phyloP scores from a whole-genome alignment of 164 flowering plant genomes.

The Aristolochia contorta region DNA sequence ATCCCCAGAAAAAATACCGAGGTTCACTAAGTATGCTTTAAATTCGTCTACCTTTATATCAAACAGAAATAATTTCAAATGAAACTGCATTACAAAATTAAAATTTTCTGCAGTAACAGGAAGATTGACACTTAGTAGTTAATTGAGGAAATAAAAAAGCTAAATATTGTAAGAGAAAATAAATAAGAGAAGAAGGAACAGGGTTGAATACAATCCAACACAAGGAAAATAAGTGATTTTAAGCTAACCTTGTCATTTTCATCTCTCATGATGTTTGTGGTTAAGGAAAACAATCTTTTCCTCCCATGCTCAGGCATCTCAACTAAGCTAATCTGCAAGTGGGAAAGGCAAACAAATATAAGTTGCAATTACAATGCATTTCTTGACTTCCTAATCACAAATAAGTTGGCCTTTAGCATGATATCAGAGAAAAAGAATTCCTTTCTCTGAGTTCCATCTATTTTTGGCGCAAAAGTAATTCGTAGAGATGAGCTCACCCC shows the following conservation, averaged over 20 bases:
- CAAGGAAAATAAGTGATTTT: neutral
- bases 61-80: too few relatives aligned
- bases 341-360: too few relatives aligned
- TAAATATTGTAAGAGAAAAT: neutral
- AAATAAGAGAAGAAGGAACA: neutral
- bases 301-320: constrained; percentile 69
- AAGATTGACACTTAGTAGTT: too few relatives aligned
- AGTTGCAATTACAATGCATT: too few relatives aligned
- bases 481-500: constrained; percentile 49
- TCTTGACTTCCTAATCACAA: too few relatives aligned
- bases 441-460: neutral
- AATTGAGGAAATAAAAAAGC: neutral
- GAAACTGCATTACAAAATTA: too few relatives aligned
- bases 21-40: too few relatives aligned
- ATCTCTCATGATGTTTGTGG: constrained; percentile 79
- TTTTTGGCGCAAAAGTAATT: neutral
- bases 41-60: too few relatives aligned
- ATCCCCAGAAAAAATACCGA: too few relatives aligned
- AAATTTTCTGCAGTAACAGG: too few relatives aligned
- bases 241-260: constrained; percentile 74
- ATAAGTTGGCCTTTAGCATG: too few relatives aligned
- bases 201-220: neutral
- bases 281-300: constrained; percentile 48
- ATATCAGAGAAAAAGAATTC: too few relatives aligned
- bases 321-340: constrained; percentile 72